Percentiles rank a stretch among this genome's conserved stretches.
phyloP scores from a whole-genome alignment of 306 rosid genomes.

The Quercus aquifolioides region DNA sequence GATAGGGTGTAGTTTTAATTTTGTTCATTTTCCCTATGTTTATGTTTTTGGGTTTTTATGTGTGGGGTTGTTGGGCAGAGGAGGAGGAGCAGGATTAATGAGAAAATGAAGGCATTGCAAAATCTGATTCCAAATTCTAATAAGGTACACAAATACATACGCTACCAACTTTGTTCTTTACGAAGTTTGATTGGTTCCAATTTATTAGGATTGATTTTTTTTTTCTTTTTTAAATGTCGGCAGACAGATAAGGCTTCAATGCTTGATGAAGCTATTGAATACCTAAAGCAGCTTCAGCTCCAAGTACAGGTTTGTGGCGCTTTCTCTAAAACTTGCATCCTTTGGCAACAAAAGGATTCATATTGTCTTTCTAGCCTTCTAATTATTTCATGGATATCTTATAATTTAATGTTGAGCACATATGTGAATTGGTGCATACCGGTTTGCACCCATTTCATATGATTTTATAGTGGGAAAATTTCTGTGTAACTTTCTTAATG shows the following conservation, averaged over 20 bases:
- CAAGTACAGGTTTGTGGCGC: constrained; percentile 76
- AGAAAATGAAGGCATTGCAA: constrained; percentile 95
- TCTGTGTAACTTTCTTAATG: neutral
- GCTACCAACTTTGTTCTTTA: neutral
- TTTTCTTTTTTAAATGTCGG: constrained; percentile 18
- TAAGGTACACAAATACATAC: constrained; percentile 42
- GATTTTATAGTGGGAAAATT: neutral
- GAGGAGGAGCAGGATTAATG: constrained; percentile 95
- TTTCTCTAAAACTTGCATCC: constrained; percentile 1
- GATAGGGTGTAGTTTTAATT: neutral
- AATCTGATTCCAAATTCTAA: constrained; percentile 92
- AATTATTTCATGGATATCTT: neutral
- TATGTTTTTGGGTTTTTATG: constrained; percentile 13
- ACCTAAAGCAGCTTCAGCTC: constrained; percentile 97
- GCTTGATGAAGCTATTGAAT: constrained; percentile 97
- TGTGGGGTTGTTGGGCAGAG: constrained; percentile 54
- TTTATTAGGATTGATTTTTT: neutral
- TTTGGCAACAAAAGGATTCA: constrained; percentile 4
- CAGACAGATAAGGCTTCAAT: constrained; percentile 98
- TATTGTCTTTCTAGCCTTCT: neutral
- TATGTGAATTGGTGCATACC: neutral
- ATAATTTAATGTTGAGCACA: neutral
- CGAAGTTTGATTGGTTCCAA: neutral
- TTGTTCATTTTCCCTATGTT: neutral
- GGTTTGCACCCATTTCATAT: neutral